These are phyloP conservation scores for Linaria vulgaris DNA, from an alignment of 257 asterid genomes.

Conservation along the genomic window DNA sequence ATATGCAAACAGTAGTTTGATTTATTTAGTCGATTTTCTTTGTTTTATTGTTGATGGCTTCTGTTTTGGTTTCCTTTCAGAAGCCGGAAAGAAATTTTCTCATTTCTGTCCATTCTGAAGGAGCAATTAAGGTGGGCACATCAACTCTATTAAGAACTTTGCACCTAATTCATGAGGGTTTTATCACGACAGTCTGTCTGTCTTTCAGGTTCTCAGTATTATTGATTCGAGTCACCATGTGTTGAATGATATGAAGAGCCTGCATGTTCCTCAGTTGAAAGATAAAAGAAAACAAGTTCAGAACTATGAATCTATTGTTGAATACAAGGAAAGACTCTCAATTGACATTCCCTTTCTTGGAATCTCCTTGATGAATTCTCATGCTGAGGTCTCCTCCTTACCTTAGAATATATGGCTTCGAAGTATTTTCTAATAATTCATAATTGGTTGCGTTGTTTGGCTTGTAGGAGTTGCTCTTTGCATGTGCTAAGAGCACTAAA, in stretches of 20 bases:
- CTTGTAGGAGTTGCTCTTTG: constrained; percentile 84
- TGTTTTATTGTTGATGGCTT: constrained; percentile 24
- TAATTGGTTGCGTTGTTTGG: too few species aligned
- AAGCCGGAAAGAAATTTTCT: constrained; percentile 81
- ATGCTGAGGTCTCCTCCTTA: constrained; percentile 63
- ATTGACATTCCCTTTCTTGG: constrained; percentile 83
- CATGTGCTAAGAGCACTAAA: constrained; percentile 68
- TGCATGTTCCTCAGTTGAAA: constrained; percentile 48
- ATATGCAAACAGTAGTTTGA: constrained; percentile 2
- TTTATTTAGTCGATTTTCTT: constrained; percentile 13
- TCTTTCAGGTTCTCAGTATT: constrained; percentile 80
- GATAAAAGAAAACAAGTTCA: constrained; percentile 49
- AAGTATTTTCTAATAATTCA: too few species aligned
- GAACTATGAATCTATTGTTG: constrained; percentile 45
- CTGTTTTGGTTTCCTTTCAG: constrained; percentile 48
- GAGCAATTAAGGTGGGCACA: constrained; percentile 78
- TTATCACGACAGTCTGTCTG: constrained; percentile 23
- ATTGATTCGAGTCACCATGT: constrained; percentile 83
- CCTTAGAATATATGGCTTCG: too few species aligned
- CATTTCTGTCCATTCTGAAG: constrained; percentile 91
- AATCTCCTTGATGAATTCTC: constrained; percentile 80
- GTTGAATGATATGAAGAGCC: constrained; percentile 63
- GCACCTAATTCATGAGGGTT: constrained; percentile 22
- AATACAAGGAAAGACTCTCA: constrained; percentile 63
- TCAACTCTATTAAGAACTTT: constrained; percentile 18